A percentile compares a stretch with the other conserved stretches of the same genome.
Evolutionary conservation across 2,329 filamentous ascomycete genomes (phyloP).

Genomic region (Botrytis pseudocinerea): DNA sequence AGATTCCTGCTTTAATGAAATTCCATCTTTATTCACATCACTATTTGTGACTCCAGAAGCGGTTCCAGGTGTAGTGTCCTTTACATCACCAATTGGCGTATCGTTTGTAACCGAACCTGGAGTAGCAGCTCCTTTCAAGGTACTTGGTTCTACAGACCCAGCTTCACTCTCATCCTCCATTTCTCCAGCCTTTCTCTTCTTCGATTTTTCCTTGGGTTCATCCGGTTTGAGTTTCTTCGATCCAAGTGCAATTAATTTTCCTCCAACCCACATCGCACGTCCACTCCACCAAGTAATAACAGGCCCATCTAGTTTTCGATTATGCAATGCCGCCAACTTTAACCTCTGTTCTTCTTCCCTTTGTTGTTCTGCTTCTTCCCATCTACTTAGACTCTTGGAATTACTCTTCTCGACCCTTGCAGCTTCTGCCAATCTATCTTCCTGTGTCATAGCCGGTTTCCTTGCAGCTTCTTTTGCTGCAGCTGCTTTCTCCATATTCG

Average conservation of each 20-base stretch:
- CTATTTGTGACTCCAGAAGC: neutral
- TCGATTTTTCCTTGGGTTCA: slow-evolving; percentile 54
- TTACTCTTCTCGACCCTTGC: slow-evolving; percentile 82
- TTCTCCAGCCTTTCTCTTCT: slow-evolving; percentile 57
- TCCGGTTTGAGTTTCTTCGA: slow-evolving; percentile 60
- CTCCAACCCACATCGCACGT: slow-evolving; percentile 77
- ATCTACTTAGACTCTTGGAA: slow-evolving; percentile 84
- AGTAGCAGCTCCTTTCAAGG: neutral
- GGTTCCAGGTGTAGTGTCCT: neutral
- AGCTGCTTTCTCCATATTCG: slow-evolving; percentile 59
- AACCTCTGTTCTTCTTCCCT: slow-evolving; percentile 80
- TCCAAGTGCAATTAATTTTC: slow-evolving; percentile 70
- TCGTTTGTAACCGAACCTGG: neutral
- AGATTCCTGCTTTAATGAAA: neutral
- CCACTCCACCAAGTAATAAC: slow-evolving; percentile 94
- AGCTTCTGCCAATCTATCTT: slow-evolving; percentile 79
- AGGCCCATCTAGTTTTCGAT: slow-evolving; percentile 81
- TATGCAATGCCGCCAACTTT: slow-evolving; percentile 83
- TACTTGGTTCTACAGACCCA: slow-evolving; percentile 15
- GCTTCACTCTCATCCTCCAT: slow-evolving; percentile 40
- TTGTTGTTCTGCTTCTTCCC: slow-evolving; percentile 90
- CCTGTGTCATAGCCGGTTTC: slow-evolving; percentile 82
- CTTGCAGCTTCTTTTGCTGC: slow-evolving; percentile 71
- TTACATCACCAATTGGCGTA: neutral
- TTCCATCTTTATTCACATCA: slow-evolving; percentile 12